Conservation (phyloP, 1,139 yeast species). For the Magnusiomyces tetraspermus region DNA sequence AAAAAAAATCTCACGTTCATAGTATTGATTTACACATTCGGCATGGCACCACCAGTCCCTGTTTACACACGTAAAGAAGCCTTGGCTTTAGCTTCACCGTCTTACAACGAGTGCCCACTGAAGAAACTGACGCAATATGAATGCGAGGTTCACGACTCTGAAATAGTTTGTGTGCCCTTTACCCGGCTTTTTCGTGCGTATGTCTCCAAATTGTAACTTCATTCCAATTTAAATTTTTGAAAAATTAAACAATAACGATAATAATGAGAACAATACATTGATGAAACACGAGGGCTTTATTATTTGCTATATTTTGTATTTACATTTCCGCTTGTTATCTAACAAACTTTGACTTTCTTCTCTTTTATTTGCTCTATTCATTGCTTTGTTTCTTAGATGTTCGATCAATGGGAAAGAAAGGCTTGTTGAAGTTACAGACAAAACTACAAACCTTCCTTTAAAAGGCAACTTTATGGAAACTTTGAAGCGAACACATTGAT, state of each 20-base stretch:
- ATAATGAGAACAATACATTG: no score
- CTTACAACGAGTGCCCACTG: constrained; percentile 32
- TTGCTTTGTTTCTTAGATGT: no score
- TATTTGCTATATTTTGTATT: no score
- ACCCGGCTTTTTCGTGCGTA: constrained; percentile 40
- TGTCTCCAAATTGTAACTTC: neutral
- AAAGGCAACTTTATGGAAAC: neutral
- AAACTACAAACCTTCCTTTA: neutral
- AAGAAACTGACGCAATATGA: constrained; percentile 43
- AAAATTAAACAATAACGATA: no score
- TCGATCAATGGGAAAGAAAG: neutral
- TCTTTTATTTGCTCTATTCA: no score
- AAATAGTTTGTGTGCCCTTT: constrained; percentile 41
- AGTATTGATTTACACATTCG: no score
- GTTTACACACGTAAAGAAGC: constrained; percentile 10
- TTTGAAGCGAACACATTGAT: neutral
- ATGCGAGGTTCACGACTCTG: constrained; percentile 33
- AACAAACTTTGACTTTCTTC: no score
- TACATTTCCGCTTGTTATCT: no score
- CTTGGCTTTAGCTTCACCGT: neutral
- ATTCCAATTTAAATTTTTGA: neutral
- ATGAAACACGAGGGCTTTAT: no score
- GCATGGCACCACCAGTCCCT: constrained; percentile 16
- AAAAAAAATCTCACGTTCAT: neutral
- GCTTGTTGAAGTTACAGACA: neutral